These are phyloP conservation scores for Starmerella sp. DNA, from an alignment of 805 yeast genomes.

Conservation along the genomic window DNA sequence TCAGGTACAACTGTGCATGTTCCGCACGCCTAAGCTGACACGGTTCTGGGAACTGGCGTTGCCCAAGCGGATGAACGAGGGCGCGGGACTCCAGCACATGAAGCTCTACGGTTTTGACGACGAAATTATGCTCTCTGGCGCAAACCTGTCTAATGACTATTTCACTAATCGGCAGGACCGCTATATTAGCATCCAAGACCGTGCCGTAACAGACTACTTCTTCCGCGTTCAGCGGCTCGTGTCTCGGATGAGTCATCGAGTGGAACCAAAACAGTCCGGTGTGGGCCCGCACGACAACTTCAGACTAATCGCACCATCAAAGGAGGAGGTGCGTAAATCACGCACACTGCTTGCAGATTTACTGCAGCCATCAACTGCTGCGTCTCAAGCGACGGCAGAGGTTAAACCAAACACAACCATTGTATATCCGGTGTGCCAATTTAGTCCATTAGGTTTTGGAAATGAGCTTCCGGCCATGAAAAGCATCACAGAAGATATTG, in stretches of 20 bases:
- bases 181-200: constrained; percentile 59
- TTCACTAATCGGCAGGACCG: constrained; percentile 93
- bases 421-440: constrained; percentile 85
- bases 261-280: constrained; percentile 26
- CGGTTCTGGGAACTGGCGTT: constrained; percentile 54
- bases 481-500: constrained; percentile 1
- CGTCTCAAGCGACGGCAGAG: background rate
- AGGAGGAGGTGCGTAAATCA: background rate
- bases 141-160: constrained; percentile 82
- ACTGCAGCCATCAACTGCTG: background rate
- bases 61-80: constrained; percentile 83
- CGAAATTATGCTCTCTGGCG: constrained; percentile 80
- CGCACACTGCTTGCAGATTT: background rate
- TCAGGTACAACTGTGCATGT: constrained; percentile 70
- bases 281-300: background rate
- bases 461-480: constrained; percentile 68
- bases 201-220: constrained; percentile 57
- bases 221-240: constrained; percentile 57
- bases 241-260: constrained; percentile 56
- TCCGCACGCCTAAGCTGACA: constrained; percentile 75
- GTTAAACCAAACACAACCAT: background rate
- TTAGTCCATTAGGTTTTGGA: constrained; percentile 71
- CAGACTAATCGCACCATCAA: background rate
- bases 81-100: constrained; percentile 92
- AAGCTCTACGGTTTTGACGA: constrained; percentile 90